These are phyloP conservation scores for Phalaenopsis equestris DNA, from an alignment of 106 monocot genomes.

Conservation along the genomic window DNA sequence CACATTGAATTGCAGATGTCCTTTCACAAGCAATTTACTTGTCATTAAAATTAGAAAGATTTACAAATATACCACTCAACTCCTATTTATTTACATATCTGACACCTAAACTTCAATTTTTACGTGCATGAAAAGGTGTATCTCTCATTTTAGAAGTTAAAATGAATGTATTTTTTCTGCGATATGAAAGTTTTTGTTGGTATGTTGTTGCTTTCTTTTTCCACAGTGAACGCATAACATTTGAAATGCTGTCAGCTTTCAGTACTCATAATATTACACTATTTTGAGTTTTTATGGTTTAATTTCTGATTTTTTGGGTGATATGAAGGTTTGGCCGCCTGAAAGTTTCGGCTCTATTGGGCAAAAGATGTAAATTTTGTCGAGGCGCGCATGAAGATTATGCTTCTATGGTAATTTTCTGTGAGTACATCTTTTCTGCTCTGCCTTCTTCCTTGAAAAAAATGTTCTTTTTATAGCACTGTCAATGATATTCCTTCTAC, in stretches of 20 bases:
- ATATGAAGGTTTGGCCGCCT: conserved; percentile 1
- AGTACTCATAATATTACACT: neutral
- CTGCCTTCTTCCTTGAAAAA: neutral
- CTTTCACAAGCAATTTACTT: neutral
- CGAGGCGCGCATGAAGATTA: neutral
- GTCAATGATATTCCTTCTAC: neutral
- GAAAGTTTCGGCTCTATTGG: neutral
- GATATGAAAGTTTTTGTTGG: too few relatives aligned
- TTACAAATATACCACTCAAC: neutral
- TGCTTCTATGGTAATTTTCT: neutral
- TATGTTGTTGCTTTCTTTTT: neutral
- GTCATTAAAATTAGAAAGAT: neutral
- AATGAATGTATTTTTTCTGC: too few relatives aligned
- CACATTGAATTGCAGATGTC: neutral
- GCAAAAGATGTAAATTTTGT: neutral
- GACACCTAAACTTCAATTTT: too few relatives aligned
- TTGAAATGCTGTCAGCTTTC: neutral
- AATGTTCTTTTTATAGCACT: neutral
- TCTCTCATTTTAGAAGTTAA: too few relatives aligned
- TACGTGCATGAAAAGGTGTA: too few relatives aligned
- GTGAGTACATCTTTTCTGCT: neutral
- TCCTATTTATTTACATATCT: too few relatives aligned
- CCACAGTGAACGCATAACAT: neutral
- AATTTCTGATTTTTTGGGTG: neutral
- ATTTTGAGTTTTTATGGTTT: neutral